Base-by-base conservation (phyloP, 2,329 filamentous ascomycete genomes). In the Fusarium graminum region DNA sequence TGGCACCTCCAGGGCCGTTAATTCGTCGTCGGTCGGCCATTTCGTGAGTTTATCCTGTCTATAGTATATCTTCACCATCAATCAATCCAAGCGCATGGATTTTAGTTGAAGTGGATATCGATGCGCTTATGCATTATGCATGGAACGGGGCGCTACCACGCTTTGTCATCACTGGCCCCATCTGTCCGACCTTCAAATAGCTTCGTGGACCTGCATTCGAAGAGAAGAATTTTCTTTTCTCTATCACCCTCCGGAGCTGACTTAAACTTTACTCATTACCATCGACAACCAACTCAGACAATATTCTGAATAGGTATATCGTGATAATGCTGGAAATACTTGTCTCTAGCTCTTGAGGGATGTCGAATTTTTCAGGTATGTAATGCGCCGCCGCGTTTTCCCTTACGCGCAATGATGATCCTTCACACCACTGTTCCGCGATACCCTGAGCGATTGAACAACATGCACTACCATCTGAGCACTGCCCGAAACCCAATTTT, bases 11-110 rank as follows among this genome's bases (percentile, higher is more conserved):
- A 8, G 95, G 95, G 7, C 93, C 93, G 79, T 98, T 98, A 69
- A 97, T 89, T 72, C 95, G 89, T 80, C 94, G 90, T 78, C 94
- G 88, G 77, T 99, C 95, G 56, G 90, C 83, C 91, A 94, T 93
- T 52, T 64, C 28, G 38, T 39, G 42, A 41, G 19, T 43, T 39
- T 50, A 26, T 43, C n/a, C 36, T 65, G 30, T 32, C 42, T 55
- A 39, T 52, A 29, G 13, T 34, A 25, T 38, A 22, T 32, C 49
- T 16, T 42, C 29, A 49, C 56, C 50, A 40, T 10, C n/a, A 16
- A 16, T 36, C 34, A 52, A 30, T 36, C 43, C 39, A 44, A 49
- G 40, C 36, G 41, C 63, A 67, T 64, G 50, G 60, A 65, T 73
- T 73, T 73, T 63, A 50, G 42, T 42, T 36, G 30, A 9, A 45